Conservation (phyloP, 495 filamentous ascomycete species). For the Penicillium parvum region DNA sequence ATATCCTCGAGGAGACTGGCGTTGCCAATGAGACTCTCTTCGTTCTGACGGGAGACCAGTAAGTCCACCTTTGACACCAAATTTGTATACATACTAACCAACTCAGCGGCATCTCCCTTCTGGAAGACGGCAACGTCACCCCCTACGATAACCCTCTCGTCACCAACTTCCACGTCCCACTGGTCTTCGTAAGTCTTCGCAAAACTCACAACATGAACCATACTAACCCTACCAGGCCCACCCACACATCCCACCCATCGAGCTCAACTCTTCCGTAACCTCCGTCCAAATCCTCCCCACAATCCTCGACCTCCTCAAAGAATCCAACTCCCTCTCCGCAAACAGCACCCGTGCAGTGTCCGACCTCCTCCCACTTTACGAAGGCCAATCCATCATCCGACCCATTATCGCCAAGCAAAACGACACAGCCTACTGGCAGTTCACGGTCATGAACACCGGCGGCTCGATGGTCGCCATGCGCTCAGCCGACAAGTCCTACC, state of each 20-base stretch:
- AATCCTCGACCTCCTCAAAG: slow-evolving; percentile 45
- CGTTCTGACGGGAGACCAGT: slow-evolving; percentile 44
- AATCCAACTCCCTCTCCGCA: slow-evolving; percentile 38
- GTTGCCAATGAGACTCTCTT: slow-evolving; percentile 41
- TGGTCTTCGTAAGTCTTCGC: slow-evolving; percentile 33
- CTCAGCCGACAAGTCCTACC: slow-evolving; percentile 34
- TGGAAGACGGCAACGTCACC: slow-evolving; percentile 40
- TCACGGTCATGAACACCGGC: slow-evolving; percentile 45
- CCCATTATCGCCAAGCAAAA: slow-evolving; percentile 31
- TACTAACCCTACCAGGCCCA: slow-evolving; percentile 24
- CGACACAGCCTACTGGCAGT: slow-evolving; percentile 38
- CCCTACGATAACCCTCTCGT: slow-evolving; percentile 50
- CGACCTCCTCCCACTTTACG: slow-evolving; percentile 40
- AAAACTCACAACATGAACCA: background rate
- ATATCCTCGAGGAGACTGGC: slow-evolving; percentile 38
- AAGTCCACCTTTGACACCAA: slow-evolving; percentile 4
- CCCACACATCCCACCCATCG: slow-evolving; percentile 39
- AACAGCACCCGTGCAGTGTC: slow-evolving; percentile 26
- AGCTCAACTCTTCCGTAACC: slow-evolving; percentile 41
- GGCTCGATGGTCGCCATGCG: slow-evolving; percentile 38
- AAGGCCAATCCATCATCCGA: slow-evolving; percentile 45
- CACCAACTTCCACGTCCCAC: slow-evolving; percentile 46
- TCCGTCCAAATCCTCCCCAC: slow-evolving; percentile 46
- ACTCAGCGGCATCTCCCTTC: slow-evolving; percentile 37
- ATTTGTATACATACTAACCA: slow-evolving; percentile 5